phyloP scores from a whole-genome alignment of 2,329 filamentous ascomycete genomes.

The Corynespora cassiicola region DNA sequence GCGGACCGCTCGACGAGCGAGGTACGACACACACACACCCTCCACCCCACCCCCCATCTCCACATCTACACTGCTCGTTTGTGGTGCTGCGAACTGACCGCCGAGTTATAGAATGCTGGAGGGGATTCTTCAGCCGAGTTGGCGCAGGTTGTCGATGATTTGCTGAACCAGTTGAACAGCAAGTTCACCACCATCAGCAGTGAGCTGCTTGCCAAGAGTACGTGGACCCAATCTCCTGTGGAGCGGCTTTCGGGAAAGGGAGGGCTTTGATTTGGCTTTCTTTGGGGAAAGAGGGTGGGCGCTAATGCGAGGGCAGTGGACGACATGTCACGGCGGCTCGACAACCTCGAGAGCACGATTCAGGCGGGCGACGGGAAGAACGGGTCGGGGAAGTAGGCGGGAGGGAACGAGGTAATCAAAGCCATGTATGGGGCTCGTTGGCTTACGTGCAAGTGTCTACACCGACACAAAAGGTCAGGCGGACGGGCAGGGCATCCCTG shows the following conservation, averaged over 20 bases:
- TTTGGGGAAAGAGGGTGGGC: background rate
- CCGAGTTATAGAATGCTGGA: too few relatives aligned
- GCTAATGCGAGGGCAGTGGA: conserved; percentile 70
- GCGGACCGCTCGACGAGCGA: conserved; percentile 31
- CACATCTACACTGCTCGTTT: too few relatives aligned
- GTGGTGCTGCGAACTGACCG: too few relatives aligned
- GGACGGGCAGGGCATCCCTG: too few relatives aligned
- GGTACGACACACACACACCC: conserved; percentile 16
- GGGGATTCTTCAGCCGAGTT: conserved; percentile 72
- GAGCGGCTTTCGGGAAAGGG: too few relatives aligned
- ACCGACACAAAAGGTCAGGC: too few relatives aligned
- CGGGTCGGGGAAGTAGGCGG: conserved; percentile 28
- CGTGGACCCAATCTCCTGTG: conserved; percentile 38
- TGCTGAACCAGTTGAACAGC: conserved; percentile 81
- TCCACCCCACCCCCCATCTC: conserved; percentile 1
- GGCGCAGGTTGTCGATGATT: conserved; percentile 81
- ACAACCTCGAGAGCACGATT: conserved; percentile 80
- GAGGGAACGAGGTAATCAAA: too few relatives aligned
- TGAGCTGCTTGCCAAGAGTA: conserved; percentile 89
- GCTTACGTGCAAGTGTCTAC: too few relatives aligned
- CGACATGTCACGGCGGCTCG: conserved; percentile 86
- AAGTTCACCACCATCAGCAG: conserved; percentile 86
- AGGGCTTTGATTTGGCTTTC: too few relatives aligned
- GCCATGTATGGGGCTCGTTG: too few relatives aligned
- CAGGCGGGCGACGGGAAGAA: conserved; percentile 58